These are phyloP conservation scores for Xylariaceae sp. DNA, from an alignment of 2,329 filamentous ascomycete species.

Conservation along the genomic window DNA sequence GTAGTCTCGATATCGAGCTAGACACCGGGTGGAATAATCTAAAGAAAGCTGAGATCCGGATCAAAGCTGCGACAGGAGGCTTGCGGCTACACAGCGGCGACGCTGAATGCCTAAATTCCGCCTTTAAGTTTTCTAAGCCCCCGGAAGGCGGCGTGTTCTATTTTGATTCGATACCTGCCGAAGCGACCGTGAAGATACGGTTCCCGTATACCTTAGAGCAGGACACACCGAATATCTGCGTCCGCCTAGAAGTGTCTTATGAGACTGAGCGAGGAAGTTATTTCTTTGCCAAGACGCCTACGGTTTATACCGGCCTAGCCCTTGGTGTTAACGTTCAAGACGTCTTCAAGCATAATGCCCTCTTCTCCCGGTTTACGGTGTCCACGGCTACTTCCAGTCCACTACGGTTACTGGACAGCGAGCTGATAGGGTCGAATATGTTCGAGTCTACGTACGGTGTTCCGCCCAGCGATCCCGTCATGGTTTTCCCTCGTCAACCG, in stretches of 20 bases:
- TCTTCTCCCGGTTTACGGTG: slow-evolving; percentile 89
- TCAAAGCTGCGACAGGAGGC: slow-evolving; percentile 61
- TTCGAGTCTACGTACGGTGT: slow-evolving; percentile 60
- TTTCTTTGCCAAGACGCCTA: slow-evolving; percentile 55
- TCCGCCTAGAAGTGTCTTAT: slow-evolving; percentile 73
- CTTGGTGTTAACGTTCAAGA: slow-evolving; percentile 96
- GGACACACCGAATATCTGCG: slow-evolving; percentile 61
- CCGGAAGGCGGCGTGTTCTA: slow-evolving; percentile 50
- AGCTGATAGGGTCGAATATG: slow-evolving; percentile 62
- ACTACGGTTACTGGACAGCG: slow-evolving; percentile 64
- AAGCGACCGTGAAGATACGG: slow-evolving; percentile 50
- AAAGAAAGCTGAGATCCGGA: slow-evolving; percentile 51
- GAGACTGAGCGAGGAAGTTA: slow-evolving; percentile 61
- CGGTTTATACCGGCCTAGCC: slow-evolving; percentile 67
- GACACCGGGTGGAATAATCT: slow-evolving; percentile 69
- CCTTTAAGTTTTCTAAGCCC: slow-evolving; percentile 41
- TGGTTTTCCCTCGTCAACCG: slow-evolving; percentile 76
- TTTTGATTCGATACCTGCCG: slow-evolving; percentile 42
- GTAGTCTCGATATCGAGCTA: slow-evolving; percentile 69
- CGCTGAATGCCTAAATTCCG: slow-evolving; percentile 43
- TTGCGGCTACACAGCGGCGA: slow-evolving; percentile 58
- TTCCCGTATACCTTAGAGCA: slow-evolving; percentile 83
- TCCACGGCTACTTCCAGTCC: slow-evolving; percentile 73
- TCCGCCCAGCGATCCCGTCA: slow-evolving; percentile 46
- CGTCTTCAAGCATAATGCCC: slow-evolving; percentile 73